Conservation (phyloP, 257 asterid genomes). For the Solanum phureja region DNA sequence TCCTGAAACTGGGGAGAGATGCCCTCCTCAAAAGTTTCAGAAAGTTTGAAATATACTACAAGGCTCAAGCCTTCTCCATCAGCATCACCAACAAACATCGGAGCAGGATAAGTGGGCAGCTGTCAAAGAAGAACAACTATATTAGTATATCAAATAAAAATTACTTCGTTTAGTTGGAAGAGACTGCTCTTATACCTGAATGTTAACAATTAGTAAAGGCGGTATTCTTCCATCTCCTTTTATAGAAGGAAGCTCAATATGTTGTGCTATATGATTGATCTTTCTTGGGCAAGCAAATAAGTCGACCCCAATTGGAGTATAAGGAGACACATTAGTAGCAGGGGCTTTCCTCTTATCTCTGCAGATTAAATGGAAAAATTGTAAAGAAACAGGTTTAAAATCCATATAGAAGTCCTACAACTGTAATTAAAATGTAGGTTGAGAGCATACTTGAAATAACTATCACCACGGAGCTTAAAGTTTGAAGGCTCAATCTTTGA, state of each 20-base stretch:
- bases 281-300: constrained; percentile 47
- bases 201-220: constrained; percentile 49
- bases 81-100: constrained; percentile 62
- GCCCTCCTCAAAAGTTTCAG: constrained; percentile 48
- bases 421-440: neutral
- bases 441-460: constrained; percentile 51
- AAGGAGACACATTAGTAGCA: constrained; percentile 49
- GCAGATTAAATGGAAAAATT: constrained; percentile 6
- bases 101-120: constrained; percentile 66
- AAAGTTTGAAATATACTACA: constrained; percentile 52
- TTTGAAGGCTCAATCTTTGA: constrained; percentile 54
- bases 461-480: constrained; percentile 76
- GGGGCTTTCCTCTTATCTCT: constrained; percentile 69
- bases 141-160: neutral
- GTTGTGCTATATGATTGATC: constrained; percentile 66
- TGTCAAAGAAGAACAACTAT: constrained; percentile 8
- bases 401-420: neutral
- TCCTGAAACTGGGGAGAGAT: constrained; percentile 56
- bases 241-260: constrained; percentile 53
- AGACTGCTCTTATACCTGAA: constrained; percentile 38
- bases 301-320: constrained; percentile 63
- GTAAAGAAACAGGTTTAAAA: neutral
- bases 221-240: constrained; percentile 43
- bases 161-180: neutral
- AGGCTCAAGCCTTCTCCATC: constrained; percentile 83